Conservation (phyloP, 352 stramenopile genomes). For the Phytophthora hibernalis region DNA sequence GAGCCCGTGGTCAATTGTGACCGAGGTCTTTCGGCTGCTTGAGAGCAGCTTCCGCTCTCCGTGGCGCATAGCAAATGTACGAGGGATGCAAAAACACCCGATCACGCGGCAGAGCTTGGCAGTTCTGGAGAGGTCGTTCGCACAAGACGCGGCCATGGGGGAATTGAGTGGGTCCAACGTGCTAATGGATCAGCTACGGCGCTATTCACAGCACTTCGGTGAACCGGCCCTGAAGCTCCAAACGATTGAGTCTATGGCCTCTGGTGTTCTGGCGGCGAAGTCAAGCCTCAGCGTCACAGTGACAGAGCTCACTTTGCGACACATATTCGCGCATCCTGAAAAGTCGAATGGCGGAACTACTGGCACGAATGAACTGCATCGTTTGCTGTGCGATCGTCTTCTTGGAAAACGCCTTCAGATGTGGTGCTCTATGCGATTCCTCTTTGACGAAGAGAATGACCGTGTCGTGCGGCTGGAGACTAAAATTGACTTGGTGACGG, state of each 20-base stretch:
- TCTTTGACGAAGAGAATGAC: conserved; percentile 16
- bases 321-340: conserved; percentile 14
- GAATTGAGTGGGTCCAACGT: conserved; percentile 8
- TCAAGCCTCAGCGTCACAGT: conserved; percentile 27
- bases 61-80: too few relatives aligned
- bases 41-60: too few relatives aligned
- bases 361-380: too few relatives aligned
- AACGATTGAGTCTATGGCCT: conserved; percentile 15
- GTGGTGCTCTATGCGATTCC: conserved; percentile 15
- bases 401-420: conserved; percentile 23
- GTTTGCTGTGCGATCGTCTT: conserved; percentile 12
- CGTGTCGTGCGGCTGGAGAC: conserved; percentile 19
- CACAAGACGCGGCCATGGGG: conserved; percentile 22
- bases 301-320: conserved; percentile 22
- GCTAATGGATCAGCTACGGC: conserved; percentile 23
- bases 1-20: conserved; percentile 32
- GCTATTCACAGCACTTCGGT: conserved; percentile 26
- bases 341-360: background rate
- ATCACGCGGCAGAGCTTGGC: too few relatives aligned
- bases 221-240: conserved; percentile 17
- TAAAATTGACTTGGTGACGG: conserved; percentile 5
- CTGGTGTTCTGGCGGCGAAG: conserved; percentile 21
- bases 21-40: too few relatives aligned
- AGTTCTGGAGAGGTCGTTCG: conserved; percentile 22
- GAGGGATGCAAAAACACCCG: too few relatives aligned